Evolutionary conservation across 108 stramenopile species (phyloP).

Genomic region (Phaeodactylum tricornutum): DNA sequence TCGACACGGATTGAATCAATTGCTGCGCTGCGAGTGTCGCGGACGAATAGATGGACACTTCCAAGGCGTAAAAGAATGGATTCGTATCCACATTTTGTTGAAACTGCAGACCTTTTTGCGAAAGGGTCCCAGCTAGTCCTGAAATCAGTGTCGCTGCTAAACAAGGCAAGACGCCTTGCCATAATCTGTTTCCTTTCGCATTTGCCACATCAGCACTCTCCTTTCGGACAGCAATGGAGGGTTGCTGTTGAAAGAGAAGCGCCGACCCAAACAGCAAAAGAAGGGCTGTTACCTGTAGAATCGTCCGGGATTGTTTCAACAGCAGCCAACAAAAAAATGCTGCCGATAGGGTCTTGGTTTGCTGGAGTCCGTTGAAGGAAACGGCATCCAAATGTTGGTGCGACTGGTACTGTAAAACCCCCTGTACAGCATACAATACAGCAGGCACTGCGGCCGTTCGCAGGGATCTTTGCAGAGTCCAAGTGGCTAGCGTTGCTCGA

Average conservation of each 20-base stretch:
- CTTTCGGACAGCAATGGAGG: no score
- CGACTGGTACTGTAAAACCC: conserved; percentile 56
- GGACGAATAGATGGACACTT: no score
- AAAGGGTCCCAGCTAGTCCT: no score
- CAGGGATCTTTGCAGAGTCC: conserved; percentile 45
- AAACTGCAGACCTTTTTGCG: no score
- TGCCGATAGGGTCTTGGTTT: conserved; percentile 82
- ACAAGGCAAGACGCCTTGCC: no score
- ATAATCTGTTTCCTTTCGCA: no score
- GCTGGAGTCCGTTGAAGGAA: conserved; percentile 77
- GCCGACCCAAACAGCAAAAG: conserved; percentile 60
- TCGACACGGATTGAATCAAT: no score
- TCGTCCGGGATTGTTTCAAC: conserved; percentile 70
- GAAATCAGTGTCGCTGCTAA: no score
- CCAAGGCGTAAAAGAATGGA: no score
- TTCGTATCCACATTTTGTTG: no score
- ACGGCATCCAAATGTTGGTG: conserved; percentile 81
- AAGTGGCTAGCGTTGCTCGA: neutral
- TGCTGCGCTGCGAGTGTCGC: no score
- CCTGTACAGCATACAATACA: conserved; percentile 77
- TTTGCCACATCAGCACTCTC: no score
- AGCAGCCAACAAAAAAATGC: conserved; percentile 85
- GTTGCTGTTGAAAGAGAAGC: conserved; percentile 57
- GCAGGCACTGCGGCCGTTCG: conserved; percentile 72
- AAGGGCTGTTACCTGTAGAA: conserved; percentile 67